phyloP scores from a whole-genome alignment of 768 basidiomycete species.

The Amanita pallidorosea region DNA sequence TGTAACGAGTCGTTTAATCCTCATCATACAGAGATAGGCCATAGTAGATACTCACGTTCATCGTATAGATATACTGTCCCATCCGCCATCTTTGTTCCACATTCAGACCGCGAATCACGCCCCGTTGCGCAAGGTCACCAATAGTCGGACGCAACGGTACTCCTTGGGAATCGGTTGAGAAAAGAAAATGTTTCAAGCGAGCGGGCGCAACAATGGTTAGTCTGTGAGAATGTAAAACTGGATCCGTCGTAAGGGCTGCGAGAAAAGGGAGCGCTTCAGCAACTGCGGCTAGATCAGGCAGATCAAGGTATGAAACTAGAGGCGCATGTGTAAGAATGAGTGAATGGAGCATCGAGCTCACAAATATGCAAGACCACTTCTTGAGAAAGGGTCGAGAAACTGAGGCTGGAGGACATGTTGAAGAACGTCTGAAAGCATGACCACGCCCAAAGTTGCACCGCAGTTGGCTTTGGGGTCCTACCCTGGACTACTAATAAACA shows the following conservation, averaged over 20 bases:
- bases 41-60: constrained; percentile 32
- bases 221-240: constrained; percentile 51
- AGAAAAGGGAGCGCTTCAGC: constrained; percentile 37
- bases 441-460: neutral
- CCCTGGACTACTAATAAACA: neutral
- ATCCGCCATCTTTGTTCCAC: constrained; percentile 58
- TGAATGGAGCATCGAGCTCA: constrained; percentile 17
- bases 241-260: constrained; percentile 44
- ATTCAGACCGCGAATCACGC: constrained; percentile 58
- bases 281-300: constrained; percentile 55
- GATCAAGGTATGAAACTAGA: constrained; percentile 59
- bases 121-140: constrained; percentile 55
- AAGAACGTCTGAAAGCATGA: neutral
- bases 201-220: constrained; percentile 56
- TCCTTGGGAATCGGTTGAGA: constrained; percentile 46
- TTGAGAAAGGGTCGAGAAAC: constrained; percentile 31
- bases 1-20: constrained; percentile 15
- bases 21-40: constrained; percentile 1
- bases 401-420: constrained; percentile 6
- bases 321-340: neutral
- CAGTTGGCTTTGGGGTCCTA: neutral
- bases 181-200: constrained; percentile 54
- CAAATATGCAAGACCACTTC: constrained; percentile 53
- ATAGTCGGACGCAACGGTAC: constrained; percentile 51
- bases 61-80: constrained; percentile 56